Evolutionary conservation across 2,329 filamentous ascomycete genomes (phyloP), one percentile per base, ranked within the genome.

Genomic region (Orbilia ellipsospora): DNA sequence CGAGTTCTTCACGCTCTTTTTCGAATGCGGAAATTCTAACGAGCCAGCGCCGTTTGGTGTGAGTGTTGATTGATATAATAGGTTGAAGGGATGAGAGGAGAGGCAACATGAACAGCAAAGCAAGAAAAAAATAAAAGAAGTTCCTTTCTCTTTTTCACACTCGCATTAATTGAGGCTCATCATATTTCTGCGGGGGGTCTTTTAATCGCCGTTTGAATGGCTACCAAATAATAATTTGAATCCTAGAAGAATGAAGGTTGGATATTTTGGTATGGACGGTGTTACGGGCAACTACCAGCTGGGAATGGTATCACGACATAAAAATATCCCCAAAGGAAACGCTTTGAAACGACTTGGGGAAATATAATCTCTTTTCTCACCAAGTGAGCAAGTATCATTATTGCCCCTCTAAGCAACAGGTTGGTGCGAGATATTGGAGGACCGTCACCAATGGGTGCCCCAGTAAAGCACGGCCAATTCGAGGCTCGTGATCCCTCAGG

Each of bases 1-100:
- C 60, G 72, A 75, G 72, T 75, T 75, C 72, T 75, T 74, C 69
- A 48, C 45, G 8, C n/a, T 20, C 20, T 40, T 10, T 36, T 60
- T 63, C 57, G 60, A 61, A 62, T 61, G 28, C 55, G 70, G 70
- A 63, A 74, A 67, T 67, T 52, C 55, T 51, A 45, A 67, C 54
- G 70, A 75, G 57, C 18, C 55, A 44, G 56, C 31, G 44, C 16
- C 44, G 7, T 48, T 18, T 36, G 66, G 31, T 59, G 51, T 66
- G 23, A 18, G 54, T 50, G 64, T 75, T 44, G 16, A 45, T 13
- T 45, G 59, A 75, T 68, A 69, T 75, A 74, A 67, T 74, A 74
- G 69, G 69, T 63, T 18, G 55, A 63, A 74, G 31, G 23, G 56
- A 63, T 28, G 50, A 72, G 31, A 36, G 31, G 10, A 6, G 5